Evolutionary conservation across 192 early-diverging fungal species (phyloP), one percentile per base, ranked within the genome.

Genomic region (Coemansia sp.): DNA sequence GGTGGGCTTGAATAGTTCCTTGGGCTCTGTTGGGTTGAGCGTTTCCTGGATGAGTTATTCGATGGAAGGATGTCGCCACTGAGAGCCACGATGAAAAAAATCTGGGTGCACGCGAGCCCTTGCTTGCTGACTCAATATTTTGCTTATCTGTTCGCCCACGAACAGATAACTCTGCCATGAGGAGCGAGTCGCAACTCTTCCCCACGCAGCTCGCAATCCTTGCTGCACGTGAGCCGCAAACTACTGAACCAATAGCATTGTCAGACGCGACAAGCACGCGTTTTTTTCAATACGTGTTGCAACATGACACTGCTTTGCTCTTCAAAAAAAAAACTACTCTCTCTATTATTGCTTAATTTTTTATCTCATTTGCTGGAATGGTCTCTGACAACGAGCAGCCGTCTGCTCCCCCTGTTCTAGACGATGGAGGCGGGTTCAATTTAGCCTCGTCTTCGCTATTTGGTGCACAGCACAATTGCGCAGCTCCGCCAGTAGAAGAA

Each of bases 371-470:
- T 60, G 33, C 10, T 60, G 9, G n/a, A 31, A 60, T 60, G 59
- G 34, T 60, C 59, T 26, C 59, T 33, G 37, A 60, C 24, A 31
- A 53, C 24, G 50, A 28, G 24, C 50, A 24, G 50, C 50, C 50
- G 8, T 21, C 43, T 18, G 43, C 43, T 53, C 21, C 43, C 28
- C 21, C 46, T 10, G 50, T 28, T 53, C 11, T 31, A 9, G 28
- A 13, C 50, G 26, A 31, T 14, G 50, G 24, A 5, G 50, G 28
- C 16, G 33, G 40, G 20, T 60, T 56, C 11, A 46, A 64, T 42
- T 23, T 67, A 24, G 62, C 61, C 24, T 67, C 71, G 18, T 73
- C 70, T 31, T 26, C 57, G 9, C 48, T 73, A 57, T 56, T 64
- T 21, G 43, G 40, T 4, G 60, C 60, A 7, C 23, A 56, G 18